Evolutionary conservation across 2,329 filamentous ascomycete genomes (phyloP).

Genomic region (Onygenales sp.): DNA sequence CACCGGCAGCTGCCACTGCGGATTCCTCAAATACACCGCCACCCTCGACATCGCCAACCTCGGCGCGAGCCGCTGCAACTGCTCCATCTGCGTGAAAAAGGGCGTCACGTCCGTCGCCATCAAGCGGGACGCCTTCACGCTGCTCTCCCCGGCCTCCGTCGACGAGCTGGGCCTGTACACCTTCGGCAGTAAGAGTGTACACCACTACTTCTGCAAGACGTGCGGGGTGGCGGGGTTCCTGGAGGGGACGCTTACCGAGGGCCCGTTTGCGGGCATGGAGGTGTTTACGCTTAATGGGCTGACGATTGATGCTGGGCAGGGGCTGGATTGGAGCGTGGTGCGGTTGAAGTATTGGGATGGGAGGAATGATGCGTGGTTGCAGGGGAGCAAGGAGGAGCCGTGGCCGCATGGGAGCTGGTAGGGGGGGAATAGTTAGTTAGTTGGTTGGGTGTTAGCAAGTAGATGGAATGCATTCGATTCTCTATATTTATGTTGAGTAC

Average conservation of each 20-base stretch:
- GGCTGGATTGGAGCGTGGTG: constrained; percentile 8
- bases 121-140: constrained; percentile 1
- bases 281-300: constrained; percentile 3
- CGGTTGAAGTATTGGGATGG: constrained; percentile 10
- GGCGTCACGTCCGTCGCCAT: constrained; percentile 2
- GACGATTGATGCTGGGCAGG: constrained; percentile 7
- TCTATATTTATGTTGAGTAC: neutral
- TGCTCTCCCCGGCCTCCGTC: constrained; percentile 6
- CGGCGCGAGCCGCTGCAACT: constrained; percentile 7
- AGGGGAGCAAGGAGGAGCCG: constrained; percentile 6
- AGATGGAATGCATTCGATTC: neutral
- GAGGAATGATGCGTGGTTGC: constrained; percentile 2
- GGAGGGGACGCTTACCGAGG: neutral
- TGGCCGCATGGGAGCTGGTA: constrained; percentile 7
- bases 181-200: constrained; percentile 1
- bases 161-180: constrained; percentile 7
- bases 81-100: constrained; percentile 12
- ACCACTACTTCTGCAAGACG: constrained; percentile 11
- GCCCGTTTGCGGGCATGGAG: neutral
- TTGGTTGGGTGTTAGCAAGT: neutral
- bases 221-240: constrained; percentile 8
- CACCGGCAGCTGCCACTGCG: constrained; percentile 11
- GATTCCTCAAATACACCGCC: constrained; percentile 9
- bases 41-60: constrained; percentile 12
- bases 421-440: neutral